phyloP scores from a whole-genome alignment of 768 basidiomycete genomes.

The Phlebiopsis flavidoalba region DNA sequence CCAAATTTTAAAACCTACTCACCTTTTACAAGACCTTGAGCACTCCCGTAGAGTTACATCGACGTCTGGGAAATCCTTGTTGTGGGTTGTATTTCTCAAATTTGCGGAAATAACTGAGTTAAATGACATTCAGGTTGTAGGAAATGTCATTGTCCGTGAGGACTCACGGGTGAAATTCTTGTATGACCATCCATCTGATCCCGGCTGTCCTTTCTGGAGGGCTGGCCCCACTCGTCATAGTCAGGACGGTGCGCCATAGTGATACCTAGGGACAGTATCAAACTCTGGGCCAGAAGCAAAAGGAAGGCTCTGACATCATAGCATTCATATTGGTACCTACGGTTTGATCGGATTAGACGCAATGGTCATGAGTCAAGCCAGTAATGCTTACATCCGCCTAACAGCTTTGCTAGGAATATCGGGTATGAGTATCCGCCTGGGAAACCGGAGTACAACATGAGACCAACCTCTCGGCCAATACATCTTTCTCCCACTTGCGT shows the following conservation, averaged over 20 bases:
- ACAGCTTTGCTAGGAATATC: conserved; percentile 36
- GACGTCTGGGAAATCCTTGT: conserved; percentile 45
- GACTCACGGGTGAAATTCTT: conserved; percentile 42
- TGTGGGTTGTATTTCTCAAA: conserved; percentile 56
- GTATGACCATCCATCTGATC: conserved; percentile 56
- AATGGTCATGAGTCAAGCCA: not conserved
- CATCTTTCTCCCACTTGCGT: conserved; percentile 40
- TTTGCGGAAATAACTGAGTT: conserved; percentile 56
- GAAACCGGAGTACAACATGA: not conserved
- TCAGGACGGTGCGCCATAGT: conserved; percentile 64
- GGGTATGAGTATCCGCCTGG: not conserved
- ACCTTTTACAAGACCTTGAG: conserved; percentile 47
- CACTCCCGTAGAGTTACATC: conserved; percentile 41
- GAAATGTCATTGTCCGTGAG: not conserved
- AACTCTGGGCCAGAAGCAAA: not conserved
- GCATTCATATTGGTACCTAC: conserved; percentile 65
- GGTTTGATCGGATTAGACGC: not conserved
- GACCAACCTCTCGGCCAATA: conserved; percentile 55
- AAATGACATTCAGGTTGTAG: not conserved
- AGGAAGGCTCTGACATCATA: conserved; percentile 28
- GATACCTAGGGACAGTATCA: conserved; percentile 25
- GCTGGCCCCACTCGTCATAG: conserved; percentile 62
- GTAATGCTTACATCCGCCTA: conserved; percentile 61
- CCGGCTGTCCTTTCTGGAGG: conserved; percentile 32
- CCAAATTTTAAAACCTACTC: not conserved